These are phyloP conservation scores for Apophysomyces variabilis DNA, from an alignment of 371 early-diverging fungal species.

Conservation along the genomic window DNA sequence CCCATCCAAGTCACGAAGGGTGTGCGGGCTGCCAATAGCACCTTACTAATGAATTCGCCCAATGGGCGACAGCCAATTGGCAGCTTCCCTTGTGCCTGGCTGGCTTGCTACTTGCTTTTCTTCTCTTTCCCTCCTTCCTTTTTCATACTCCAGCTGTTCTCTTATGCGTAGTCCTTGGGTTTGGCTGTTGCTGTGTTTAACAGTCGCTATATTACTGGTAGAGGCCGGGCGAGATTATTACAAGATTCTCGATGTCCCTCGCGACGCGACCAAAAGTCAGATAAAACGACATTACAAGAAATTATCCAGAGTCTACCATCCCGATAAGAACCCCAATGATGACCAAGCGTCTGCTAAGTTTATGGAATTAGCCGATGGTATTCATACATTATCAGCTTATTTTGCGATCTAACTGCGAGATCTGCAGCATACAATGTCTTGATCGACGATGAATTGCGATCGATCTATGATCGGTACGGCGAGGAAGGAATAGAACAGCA, in stretches of 20 bases:
- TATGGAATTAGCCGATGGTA: constrained; percentile 89
- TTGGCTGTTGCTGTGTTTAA: background rate
- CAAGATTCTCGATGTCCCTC: constrained; percentile 82
- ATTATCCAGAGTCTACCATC: constrained; percentile 87
- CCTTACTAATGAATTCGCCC: background rate
- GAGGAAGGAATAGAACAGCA: constrained; percentile 90
- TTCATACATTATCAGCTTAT: background rate
- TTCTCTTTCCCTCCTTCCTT: background rate
- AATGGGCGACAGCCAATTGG: constrained; percentile 5
- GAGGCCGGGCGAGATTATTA: constrained; percentile 20
- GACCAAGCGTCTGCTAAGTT: constrained; percentile 83
- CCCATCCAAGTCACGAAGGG: too few species aligned
- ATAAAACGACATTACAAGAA: constrained; percentile 93
- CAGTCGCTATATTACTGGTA: background rate
- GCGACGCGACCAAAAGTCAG: constrained; percentile 79
- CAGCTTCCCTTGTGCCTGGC: background rate
- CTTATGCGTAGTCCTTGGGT: background rate
- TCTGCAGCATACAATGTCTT: constrained; percentile 84
- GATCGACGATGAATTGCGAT: constrained; percentile 87
- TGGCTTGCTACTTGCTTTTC: background rate
- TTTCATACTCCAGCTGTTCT: background rate
- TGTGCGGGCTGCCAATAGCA: too few species aligned
- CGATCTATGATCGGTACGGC: constrained; percentile 91
- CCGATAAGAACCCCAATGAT: constrained; percentile 92
- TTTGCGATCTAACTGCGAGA: background rate